A percentile compares a stretch with the other conserved stretches of the same genome.
Evolutionary conservation across 495 filamentous ascomycete genomes (phyloP).

Genomic region (Penicillium longicatenatum): DNA sequence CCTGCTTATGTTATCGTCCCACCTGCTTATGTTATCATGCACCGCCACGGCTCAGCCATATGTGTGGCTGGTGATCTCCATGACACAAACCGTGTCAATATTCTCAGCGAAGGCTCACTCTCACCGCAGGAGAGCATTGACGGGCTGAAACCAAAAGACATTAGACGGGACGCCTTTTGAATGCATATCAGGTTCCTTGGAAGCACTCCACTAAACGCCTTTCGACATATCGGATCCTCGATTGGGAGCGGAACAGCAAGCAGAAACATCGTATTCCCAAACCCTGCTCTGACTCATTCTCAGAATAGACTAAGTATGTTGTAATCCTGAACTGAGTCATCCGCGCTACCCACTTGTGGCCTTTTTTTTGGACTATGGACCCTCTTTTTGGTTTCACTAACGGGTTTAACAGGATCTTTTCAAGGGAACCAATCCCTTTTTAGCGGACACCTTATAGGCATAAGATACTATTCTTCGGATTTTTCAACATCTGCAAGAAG

Average conservation of each 20-base stretch:
- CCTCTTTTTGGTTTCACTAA: neutral
- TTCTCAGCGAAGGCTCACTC: neutral
- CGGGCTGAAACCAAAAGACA: neutral
- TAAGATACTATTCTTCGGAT: neutral
- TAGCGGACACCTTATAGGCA: neutral
- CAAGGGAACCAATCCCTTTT: neutral
- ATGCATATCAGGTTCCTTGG: neutral
- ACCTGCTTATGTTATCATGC: neutral
- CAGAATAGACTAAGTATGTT: neutral
- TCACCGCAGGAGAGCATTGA: neutral
- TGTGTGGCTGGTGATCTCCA: constrained; percentile 22
- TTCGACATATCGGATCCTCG: neutral
- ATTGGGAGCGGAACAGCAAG: neutral
- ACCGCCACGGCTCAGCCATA: constrained; percentile 12
- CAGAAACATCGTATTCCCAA: neutral
- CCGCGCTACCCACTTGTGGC: neutral
- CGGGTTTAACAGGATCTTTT: neutral
- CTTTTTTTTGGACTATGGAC: neutral
- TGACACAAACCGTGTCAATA: constrained; percentile 17
- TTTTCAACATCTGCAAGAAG: constrained; percentile 11
- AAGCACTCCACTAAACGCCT: neutral
- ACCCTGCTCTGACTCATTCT: neutral
- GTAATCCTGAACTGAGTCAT: neutral
- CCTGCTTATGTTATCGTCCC: neutral
- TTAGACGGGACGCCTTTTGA: neutral